A percentile compares a stretch with the other conserved stretches of the same genome.
Evolutionary conservation across 495 filamentous ascomycete species (phyloP).

Genomic region (Penicillium samsonianum): DNA sequence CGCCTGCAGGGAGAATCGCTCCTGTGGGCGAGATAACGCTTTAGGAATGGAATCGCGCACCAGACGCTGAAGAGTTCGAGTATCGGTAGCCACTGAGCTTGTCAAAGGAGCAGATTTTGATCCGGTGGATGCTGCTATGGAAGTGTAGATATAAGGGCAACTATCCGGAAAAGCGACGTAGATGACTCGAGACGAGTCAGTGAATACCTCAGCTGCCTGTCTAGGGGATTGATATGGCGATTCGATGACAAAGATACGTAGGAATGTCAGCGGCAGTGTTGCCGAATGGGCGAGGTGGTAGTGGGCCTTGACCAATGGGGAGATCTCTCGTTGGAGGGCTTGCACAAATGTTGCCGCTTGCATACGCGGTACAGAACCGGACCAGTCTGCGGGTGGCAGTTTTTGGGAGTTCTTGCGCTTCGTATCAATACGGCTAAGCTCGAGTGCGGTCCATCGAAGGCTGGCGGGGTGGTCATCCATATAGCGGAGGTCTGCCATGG

Average conservation of each 20-base stretch:
- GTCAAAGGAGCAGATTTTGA: slow-evolving; percentile 25
- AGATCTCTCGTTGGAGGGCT: slow-evolving; percentile 68
- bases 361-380: slow-evolving; percentile 63
- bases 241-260: slow-evolving; percentile 74
- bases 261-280: slow-evolving; percentile 62
- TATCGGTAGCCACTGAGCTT: slow-evolving; percentile 49
- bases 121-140: slow-evolving; percentile 48
- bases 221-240: slow-evolving; percentile 66
- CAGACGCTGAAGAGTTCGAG: slow-evolving; percentile 64
- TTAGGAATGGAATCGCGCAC: slow-evolving; percentile 75
- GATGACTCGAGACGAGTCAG: slow-evolving; percentile 60
- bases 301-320: slow-evolving; percentile 76
- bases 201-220: slow-evolving; percentile 43
- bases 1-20: slow-evolving; percentile 63
- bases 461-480: slow-evolving; percentile 73
- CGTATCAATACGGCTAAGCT: slow-evolving; percentile 46
- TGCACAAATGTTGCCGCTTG: slow-evolving; percentile 74
- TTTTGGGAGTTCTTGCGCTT: slow-evolving; percentile 7
- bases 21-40: slow-evolving; percentile 69
- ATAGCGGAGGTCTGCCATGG: slow-evolving; percentile 76
- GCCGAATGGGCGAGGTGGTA: slow-evolving; percentile 69
- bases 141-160: slow-evolving; percentile 73
- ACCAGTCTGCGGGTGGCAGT: slow-evolving; percentile 35
- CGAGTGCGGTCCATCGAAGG: slow-evolving; percentile 75
- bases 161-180: slow-evolving; percentile 79